phyloP scores from a whole-genome alignment of 2,329 filamentous ascomycete genomes.

The Purpureocillium lavendulum region DNA sequence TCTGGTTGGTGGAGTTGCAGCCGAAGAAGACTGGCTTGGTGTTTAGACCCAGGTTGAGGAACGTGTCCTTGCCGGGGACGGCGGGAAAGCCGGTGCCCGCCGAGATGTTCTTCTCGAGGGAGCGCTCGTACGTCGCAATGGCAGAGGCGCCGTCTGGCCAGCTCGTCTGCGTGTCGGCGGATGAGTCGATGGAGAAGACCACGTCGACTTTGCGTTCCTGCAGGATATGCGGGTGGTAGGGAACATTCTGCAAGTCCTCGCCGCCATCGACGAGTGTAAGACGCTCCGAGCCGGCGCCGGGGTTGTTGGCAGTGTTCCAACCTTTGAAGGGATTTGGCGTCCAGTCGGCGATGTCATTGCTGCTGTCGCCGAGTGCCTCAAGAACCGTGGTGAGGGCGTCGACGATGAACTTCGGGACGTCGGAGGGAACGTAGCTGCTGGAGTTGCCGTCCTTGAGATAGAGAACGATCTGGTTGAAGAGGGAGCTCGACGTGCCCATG shows the following conservation, averaged over 20 bases:
- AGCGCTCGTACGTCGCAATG: slow-evolving; percentile 48
- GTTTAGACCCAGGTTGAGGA: slow-evolving; percentile 51
- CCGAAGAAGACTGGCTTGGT: slow-evolving; percentile 55
- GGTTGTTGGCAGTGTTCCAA: slow-evolving; percentile 38
- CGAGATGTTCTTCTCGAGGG: slow-evolving; percentile 35
- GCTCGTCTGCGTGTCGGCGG: slow-evolving; percentile 47
- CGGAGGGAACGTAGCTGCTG: slow-evolving; percentile 40
- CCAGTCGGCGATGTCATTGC: slow-evolving; percentile 71
- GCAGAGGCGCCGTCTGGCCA: slow-evolving; percentile 56
- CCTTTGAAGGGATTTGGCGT: slow-evolving; percentile 49
- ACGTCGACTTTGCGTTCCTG: slow-evolving; percentile 47
- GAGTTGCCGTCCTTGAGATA: slow-evolving; percentile 47
- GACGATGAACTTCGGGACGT: slow-evolving; percentile 31
- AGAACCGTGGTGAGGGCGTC: slow-evolving; percentile 43
- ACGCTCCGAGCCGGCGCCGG: slow-evolving; percentile 32
- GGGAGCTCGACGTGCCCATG: slow-evolving; percentile 72
- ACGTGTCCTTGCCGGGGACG: slow-evolving; percentile 46
- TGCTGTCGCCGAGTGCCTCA: slow-evolving; percentile 41
- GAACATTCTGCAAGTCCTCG: slow-evolving; percentile 72
- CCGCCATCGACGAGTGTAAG: slow-evolving; percentile 77
- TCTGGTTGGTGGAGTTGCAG: slow-evolving; percentile 49
- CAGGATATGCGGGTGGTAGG: slow-evolving; percentile 55
- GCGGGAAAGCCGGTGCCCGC: slow-evolving; percentile 49
- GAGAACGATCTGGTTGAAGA: slow-evolving; percentile 68
- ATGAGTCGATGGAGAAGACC: slow-evolving; percentile 57